Evolutionary conservation across 345 rosid genomes (phyloP).

Genomic region (Carallia brachiata): DNA sequence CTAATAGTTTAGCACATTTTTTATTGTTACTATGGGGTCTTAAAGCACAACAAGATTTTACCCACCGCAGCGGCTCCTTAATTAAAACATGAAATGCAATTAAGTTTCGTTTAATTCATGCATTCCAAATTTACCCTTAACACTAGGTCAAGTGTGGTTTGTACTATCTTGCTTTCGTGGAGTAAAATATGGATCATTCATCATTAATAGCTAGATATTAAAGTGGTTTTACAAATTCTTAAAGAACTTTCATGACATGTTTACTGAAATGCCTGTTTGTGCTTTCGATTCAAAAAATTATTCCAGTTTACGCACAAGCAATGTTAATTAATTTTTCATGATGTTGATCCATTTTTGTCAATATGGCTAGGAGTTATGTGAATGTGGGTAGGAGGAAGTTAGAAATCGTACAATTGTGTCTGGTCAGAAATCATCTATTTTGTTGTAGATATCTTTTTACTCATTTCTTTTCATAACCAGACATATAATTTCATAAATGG

Average conservation of each 20-base stretch:
- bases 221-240: neutral
- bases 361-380: neutral
- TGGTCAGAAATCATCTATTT: too few relatives aligned
- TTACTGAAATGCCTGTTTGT: neutral
- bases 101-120: too few relatives aligned
- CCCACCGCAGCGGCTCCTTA: neutral
- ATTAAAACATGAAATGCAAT: too few relatives aligned
- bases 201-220: neutral
- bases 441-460: neutral
- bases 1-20: too few relatives aligned
- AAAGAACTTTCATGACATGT: neutral
- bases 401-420: neutral
- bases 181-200: neutral
- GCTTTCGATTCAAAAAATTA: neutral
- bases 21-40: too few relatives aligned
- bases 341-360: neutral
- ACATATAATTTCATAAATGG: neutral
- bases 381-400: conserved; percentile 16
- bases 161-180: neutral
- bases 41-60: too few relatives aligned
- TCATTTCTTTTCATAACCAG: neutral
- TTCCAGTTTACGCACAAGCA: too few relatives aligned
- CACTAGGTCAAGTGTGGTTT: too few relatives aligned
- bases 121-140: too few relatives aligned
- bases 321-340: too few relatives aligned